A percentile compares a stretch with the other conserved stretches of the same genome.
Evolutionary conservation across 2,329 filamentous ascomycete genomes (phyloP).

Genomic region (Aureobasidium sp.): DNA sequence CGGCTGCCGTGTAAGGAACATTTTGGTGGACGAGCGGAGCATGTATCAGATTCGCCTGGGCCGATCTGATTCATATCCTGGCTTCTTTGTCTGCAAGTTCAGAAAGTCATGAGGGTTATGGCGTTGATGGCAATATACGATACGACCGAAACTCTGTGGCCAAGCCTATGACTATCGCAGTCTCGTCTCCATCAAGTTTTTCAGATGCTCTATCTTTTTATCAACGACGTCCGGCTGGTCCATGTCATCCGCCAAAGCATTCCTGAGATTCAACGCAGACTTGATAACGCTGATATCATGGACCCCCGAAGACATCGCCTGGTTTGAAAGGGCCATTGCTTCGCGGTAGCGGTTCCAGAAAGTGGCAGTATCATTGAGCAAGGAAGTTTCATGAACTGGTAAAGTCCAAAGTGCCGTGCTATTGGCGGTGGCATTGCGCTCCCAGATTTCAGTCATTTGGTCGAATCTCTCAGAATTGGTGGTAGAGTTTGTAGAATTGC

Average conservation of each 20-base stretch:
- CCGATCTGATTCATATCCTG: too few species aligned
- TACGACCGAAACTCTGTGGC: too few species aligned
- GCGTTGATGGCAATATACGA: too few species aligned
- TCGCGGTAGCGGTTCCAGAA: not conserved
- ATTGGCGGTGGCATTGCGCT: not conserved
- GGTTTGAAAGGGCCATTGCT: not conserved
- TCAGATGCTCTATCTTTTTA: not conserved
- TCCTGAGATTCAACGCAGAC: not conserved
- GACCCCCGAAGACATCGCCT: not conserved
- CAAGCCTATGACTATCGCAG: not conserved
- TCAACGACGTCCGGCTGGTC: not conserved
- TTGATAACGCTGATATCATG: not conserved
- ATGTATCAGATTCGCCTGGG: too few species aligned
- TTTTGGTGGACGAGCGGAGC: too few species aligned
- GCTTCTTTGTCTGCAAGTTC: too few species aligned
- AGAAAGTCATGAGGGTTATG: too few species aligned
- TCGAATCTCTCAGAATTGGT: not conserved
- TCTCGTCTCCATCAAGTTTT: not conserved
- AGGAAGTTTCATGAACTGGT: not conserved
- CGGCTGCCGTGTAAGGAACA: too few species aligned
- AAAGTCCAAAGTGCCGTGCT: not conserved
- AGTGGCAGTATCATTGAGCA: not conserved
- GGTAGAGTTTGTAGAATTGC: not conserved
- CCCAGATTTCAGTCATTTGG: not conserved
- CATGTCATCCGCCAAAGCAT: not conserved